Percentiles rank a stretch among this genome's conserved stretches.
These are phyloP conservation scores for Durusdinium trenchii DNA, from an alignment of 73 alveolate genomes.

Conservation along the genomic window DNA sequence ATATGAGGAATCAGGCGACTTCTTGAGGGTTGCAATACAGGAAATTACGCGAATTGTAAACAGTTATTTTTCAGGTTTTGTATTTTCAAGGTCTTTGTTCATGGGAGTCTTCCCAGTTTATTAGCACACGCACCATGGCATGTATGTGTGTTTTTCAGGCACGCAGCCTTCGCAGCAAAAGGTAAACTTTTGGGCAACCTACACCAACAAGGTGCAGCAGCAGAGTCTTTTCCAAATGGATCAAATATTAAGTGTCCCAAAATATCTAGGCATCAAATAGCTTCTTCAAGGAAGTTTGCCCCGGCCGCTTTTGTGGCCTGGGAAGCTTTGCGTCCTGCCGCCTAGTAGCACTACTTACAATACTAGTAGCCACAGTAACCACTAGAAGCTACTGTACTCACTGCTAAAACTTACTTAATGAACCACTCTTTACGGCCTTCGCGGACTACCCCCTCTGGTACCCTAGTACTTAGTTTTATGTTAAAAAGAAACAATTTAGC, in stretches of 20 bases:
- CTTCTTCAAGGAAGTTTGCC: neutral
- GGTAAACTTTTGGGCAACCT: constrained; percentile 69
- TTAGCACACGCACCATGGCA: neutral
- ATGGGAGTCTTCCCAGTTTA: too few relatives aligned
- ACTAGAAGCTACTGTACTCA: too few relatives aligned
- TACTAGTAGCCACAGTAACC: too few relatives aligned
- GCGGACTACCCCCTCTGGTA: too few relatives aligned
- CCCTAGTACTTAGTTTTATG: too few relatives aligned
- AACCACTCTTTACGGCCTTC: too few relatives aligned
- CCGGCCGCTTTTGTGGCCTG: neutral
- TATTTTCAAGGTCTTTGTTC: too few relatives aligned
- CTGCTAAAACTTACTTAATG: too few relatives aligned
- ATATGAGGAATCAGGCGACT: constrained; percentile 64
- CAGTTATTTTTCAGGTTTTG: too few relatives aligned
- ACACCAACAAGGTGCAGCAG: constrained; percentile 74
- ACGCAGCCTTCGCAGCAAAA: constrained; percentile 90
- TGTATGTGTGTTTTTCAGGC: neutral
- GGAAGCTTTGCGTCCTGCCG: neutral
- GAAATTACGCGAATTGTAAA: too few relatives aligned
- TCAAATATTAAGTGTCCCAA: neutral
- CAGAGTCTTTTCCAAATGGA: neutral
- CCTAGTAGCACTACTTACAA: neutral
- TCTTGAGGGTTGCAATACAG: too few relatives aligned
- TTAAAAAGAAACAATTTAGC: too few relatives aligned
- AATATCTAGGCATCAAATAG: neutral